Evolutionary conservation across 805 yeast genomes (phyloP).

Genomic region (Priceomyces haplophilus): DNA sequence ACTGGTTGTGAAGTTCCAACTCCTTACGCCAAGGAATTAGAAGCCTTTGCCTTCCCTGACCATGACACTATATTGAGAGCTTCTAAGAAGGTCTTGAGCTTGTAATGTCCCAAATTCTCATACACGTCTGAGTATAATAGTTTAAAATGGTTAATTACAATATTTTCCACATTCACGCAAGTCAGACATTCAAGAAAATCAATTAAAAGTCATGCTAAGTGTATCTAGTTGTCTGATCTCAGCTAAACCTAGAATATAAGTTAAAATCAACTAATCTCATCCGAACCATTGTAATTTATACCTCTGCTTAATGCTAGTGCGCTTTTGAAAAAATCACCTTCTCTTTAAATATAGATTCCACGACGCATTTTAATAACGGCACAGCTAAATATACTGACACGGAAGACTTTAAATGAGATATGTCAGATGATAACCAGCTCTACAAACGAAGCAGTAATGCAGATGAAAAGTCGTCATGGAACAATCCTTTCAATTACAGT

Average conservation of each 20-base stretch:
- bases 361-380: too few species aligned
- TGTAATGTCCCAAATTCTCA: constrained; percentile 32
- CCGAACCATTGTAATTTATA: too few species aligned
- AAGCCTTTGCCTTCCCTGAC: constrained; percentile 99
- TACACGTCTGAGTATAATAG: neutral
- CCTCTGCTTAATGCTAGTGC: too few species aligned
- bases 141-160: neutral
- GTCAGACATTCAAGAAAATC: neutral
- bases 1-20: constrained; percentile 99
- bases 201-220: neutral
- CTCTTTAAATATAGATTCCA: too few species aligned
- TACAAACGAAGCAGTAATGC: constrained; percentile 3
- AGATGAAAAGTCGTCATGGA: constrained; percentile 7
- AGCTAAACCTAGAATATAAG: constrained; percentile 1
- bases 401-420: neutral
- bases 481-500: constrained; percentile 16
- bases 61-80: constrained; percentile 86
- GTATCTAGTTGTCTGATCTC: neutral
- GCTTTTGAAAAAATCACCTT: too few species aligned
- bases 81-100: constrained; percentile 71
- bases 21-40: constrained; percentile 94
- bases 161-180: neutral
- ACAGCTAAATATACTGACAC: neutral
- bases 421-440: constrained; percentile 4
- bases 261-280: too few species aligned